Percentiles rank a stretch among this genome's conserved stretches.
Conservation (phyloP, 1,284 basidiomycete species). For the Fomitopsis pinicola region DNA sequence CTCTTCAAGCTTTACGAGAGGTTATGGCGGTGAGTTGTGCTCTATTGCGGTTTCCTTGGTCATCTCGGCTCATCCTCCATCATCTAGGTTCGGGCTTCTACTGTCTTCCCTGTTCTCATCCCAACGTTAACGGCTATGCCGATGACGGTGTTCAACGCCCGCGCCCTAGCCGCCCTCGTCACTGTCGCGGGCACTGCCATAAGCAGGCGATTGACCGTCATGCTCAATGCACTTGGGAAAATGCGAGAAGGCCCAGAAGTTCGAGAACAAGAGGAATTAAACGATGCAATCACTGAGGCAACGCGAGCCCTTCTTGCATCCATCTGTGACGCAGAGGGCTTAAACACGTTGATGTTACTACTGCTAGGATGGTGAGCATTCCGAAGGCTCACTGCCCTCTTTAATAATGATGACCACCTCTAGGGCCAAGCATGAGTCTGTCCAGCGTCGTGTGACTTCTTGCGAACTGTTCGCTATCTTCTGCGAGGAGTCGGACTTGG, state of each 20-base stretch:
- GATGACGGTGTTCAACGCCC: conserved; percentile 95
- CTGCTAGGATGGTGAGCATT: conserved; percentile 79
- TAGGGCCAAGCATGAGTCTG: conserved; percentile 77
- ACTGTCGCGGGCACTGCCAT: conserved; percentile 91
- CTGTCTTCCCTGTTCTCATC: conserved; percentile 97
- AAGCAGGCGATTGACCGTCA: conserved; percentile 75
- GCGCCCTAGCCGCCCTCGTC: conserved; percentile 86
- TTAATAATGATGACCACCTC: conserved; percentile 4
- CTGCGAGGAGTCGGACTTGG: conserved; percentile 78
- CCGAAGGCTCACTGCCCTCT: not conserved
- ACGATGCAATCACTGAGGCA: conserved; percentile 73
- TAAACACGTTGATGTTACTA: conserved; percentile 85
- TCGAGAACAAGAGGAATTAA: conserved; percentile 66
- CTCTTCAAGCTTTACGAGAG: conserved; percentile 88
- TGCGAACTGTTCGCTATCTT: conserved; percentile 78
- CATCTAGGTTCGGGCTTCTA: conserved; percentile 77
- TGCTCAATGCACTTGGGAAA: conserved; percentile 74
- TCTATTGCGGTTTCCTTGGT: not conserved
- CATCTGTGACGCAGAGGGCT: conserved; percentile 78
- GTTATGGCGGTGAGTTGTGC: conserved; percentile 81
- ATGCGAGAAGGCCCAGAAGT: conserved; percentile 56
- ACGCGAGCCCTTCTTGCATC: conserved; percentile 71
- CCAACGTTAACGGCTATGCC: conserved; percentile 89
- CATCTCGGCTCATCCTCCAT: not conserved
- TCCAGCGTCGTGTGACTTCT: conserved; percentile 71